phyloP scores from a whole-genome alignment of 1,284 basidiomycete species.

The Polyporus tsugae region DNA sequence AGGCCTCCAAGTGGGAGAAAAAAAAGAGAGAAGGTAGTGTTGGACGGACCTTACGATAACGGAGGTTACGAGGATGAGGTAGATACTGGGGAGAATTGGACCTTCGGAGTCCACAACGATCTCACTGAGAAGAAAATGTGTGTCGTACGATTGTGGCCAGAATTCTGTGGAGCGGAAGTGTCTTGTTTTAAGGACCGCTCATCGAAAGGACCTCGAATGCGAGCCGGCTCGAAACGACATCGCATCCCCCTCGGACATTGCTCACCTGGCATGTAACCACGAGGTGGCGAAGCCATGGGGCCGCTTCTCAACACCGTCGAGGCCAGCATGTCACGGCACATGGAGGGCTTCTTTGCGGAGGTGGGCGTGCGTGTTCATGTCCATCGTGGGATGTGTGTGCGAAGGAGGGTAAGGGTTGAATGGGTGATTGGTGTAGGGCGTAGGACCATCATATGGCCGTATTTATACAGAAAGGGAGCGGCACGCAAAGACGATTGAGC shows the following conservation, averaged over 20 bases:
- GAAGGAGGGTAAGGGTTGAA: background rate
- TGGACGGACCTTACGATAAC: conserved; percentile 15
- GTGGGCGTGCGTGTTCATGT: conserved; percentile 4
- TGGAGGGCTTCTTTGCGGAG: conserved; percentile 8
- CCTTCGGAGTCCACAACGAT: conserved; percentile 1
- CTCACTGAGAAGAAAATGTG: background rate
- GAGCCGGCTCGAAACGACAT: conserved; percentile 17
- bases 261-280: conserved; percentile 29
- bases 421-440: background rate
- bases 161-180: conserved; percentile 9
- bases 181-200: conserved; percentile 1
- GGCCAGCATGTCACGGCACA: conserved; percentile 22
- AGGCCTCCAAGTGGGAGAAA: conserved; percentile 23
- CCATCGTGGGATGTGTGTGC: background rate
- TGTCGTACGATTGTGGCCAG: background rate
- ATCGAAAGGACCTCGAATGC: conserved; percentile 9
- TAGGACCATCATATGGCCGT: background rate
- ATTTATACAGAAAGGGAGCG: background rate
- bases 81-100: conserved; percentile 27
- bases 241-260: background rate
- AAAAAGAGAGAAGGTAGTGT: conserved; percentile 6
- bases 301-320: conserved; percentile 21
- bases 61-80: conserved; percentile 23
- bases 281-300: conserved; percentile 15
- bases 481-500: conserved; percentile 1